Percentiles rank a stretch among this genome's conserved stretches.
Evolutionary conservation across 2,329 filamentous ascomycete genomes (phyloP).

Genomic region (Monosporascus cannonballus): DNA sequence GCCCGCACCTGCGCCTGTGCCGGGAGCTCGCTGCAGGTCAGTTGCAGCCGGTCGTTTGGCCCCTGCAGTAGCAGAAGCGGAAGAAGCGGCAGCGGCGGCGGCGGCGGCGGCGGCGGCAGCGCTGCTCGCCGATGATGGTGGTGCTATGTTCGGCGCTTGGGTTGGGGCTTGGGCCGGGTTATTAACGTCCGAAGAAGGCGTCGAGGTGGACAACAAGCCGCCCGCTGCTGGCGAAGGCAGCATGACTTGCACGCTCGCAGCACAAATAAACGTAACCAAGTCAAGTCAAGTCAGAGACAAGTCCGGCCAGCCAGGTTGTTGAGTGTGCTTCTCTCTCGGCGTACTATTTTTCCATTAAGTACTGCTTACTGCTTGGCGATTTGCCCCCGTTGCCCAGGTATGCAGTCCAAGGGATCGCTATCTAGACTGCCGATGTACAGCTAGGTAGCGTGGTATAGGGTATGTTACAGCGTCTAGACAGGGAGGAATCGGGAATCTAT

Average conservation of each 20-base stretch:
- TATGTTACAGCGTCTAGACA: too few relatives aligned
- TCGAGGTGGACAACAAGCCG: slow-evolving; percentile 4
- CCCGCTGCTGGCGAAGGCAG: slow-evolving; percentile 24
- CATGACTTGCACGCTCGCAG: slow-evolving; percentile 18
- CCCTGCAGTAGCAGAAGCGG: slow-evolving; percentile 10
- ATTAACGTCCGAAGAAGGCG: neutral
- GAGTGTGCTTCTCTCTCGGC: neutral
- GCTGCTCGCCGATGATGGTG: slow-evolving; percentile 16
- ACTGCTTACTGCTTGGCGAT: neutral
- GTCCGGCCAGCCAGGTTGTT: neutral
- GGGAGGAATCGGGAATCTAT: neutral
- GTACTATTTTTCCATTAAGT: neutral
- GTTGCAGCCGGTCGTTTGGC: slow-evolving; percentile 28
- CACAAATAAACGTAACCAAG: neutral
- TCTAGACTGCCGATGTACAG: too few relatives aligned
- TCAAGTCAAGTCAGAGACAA: neutral
- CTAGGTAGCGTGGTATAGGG: too few relatives aligned
- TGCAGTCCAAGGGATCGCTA: too few relatives aligned
- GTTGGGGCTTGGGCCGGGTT: neutral
- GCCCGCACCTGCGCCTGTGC: slow-evolving; percentile 15
- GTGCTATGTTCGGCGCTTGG: slow-evolving; percentile 16
- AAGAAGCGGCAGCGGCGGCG: slow-evolving; percentile 8
- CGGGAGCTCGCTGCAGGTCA: slow-evolving; percentile 28
- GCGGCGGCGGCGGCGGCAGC: slow-evolving; percentile 16
- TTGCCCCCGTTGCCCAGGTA: too few relatives aligned